Evolutionary conservation across 768 basidiomycete species (phyloP), one percentile per base, ranked within the genome.

Genomic region (Xerocomellus chrysenteron): DNA sequence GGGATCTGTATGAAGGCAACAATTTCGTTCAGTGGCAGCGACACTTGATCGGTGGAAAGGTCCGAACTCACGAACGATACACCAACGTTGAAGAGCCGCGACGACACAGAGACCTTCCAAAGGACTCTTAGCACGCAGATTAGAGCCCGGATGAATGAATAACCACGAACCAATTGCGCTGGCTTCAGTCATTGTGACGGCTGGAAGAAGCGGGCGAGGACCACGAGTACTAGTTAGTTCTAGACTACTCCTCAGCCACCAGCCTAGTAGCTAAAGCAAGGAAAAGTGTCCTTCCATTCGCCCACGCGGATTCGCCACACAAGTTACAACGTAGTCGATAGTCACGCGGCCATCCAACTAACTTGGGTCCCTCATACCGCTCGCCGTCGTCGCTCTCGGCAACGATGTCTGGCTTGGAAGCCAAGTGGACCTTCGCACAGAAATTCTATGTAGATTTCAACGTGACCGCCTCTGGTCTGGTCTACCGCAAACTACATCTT

Each of bases 391-490:
- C 33, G 16, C 19, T 21, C 30, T 37, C 14, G 19, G 11, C 19
- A 44, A 28, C 21, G 5, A 69, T 71, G 68, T 58, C 63, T 19
- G 32, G 50, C 24, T 21, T 58, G 10, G 66, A 70, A 48, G 32
- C 59, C 41, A 65, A 59, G 44, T 72, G 70, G 70, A 53, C 66
- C 3, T 70, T 73, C 35, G 55, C 70, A 28, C 72, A 72, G 12
- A 58, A 64, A n/a, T 72, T 73, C 32, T 61, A 45, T 8, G 52
- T 39, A 5, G 60, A 68, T 40, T 72, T 72, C 49, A 66, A 61
- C 36, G 54, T n/a, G 2, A 47, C 57, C 11, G 60, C 58, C 37
- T 71, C 70, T 44, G 70, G 70, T 71, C 36, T 54, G 68, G 32
- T 36, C 43, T 41, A 6, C 9, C 10, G 16, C 12, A 14, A 39